Evolutionary conservation across 2,329 filamentous ascomycete species (phyloP).

Genomic region (Hypoxylon sp.): DNA sequence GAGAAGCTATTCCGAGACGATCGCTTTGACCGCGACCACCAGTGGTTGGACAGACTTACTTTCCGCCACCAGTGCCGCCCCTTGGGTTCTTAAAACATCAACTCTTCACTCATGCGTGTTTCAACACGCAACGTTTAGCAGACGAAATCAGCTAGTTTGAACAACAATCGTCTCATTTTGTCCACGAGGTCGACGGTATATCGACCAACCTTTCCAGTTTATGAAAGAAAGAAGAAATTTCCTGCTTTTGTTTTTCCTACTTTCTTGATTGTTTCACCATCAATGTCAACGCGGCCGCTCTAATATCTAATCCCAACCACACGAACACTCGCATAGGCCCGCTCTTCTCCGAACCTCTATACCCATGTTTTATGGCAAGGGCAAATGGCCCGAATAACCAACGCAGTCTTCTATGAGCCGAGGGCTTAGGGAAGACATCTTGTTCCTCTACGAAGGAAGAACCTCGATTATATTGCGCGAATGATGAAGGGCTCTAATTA

Average conservation of each 20-base stretch:
- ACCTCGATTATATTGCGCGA: too few species aligned
- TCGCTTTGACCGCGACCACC: neutral
- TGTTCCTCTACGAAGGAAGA: neutral
- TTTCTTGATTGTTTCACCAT: neutral
- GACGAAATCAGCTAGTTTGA: neutral
- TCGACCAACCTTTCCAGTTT: neutral
- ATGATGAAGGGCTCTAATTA: too few species aligned
- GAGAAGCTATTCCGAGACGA: conserved; percentile 32
- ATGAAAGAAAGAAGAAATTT: too few species aligned
- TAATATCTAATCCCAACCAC: neutral
- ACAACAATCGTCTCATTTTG: neutral
- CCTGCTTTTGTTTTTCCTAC: neutral
- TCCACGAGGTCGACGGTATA: neutral
- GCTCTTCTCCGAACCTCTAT: neutral
- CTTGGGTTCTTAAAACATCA: conserved; percentile 10
- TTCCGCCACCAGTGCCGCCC: conserved; percentile 49
- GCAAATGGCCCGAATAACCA: neutral
- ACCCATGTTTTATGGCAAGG: neutral
- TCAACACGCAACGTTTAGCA: neutral
- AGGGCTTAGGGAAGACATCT: neutral
- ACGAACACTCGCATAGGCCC: neutral
- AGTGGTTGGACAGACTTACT: conserved; percentile 47
- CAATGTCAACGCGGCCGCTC: neutral
- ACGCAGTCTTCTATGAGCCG: neutral
- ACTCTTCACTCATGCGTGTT: neutral